phyloP scores from a whole-genome alignment of 2,329 filamentous ascomycete species.

The Microcyclospora tardicrescens region DNA sequence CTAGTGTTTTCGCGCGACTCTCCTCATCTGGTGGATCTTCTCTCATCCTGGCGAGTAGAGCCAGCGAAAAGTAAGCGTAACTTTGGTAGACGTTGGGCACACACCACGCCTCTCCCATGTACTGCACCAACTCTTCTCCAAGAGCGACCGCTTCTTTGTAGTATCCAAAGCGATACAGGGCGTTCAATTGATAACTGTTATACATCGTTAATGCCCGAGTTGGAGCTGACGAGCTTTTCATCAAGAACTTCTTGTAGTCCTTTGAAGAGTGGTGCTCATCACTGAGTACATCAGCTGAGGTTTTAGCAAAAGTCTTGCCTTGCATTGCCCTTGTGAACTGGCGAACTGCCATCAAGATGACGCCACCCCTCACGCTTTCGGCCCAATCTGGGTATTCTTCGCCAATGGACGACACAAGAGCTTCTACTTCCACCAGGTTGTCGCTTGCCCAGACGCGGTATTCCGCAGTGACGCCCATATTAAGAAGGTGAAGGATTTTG shows the following conservation, averaged over 20 bases:
- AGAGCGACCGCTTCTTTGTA: slow-evolving; percentile 29
- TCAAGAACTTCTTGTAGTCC: slow-evolving; percentile 41
- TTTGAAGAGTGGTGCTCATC: slow-evolving; percentile 53
- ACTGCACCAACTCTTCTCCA: slow-evolving; percentile 29
- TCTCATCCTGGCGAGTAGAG: slow-evolving; percentile 27
- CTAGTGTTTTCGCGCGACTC: slow-evolving; percentile 34
- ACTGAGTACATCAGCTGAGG: slow-evolving; percentile 46
- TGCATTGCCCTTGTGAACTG: slow-evolving; percentile 59
- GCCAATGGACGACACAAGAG: slow-evolving; percentile 57
- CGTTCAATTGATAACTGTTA: slow-evolving; percentile 39
- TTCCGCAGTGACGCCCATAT: slow-evolving; percentile 53
- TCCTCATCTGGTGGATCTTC: slow-evolving; percentile 21
- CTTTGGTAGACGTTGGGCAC: slow-evolving; percentile 31
- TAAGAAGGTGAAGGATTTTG: slow-evolving; percentile 57
- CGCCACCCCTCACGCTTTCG: slow-evolving; percentile 57
- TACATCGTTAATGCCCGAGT: slow-evolving; percentile 56
- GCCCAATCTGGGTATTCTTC: slow-evolving; percentile 64
- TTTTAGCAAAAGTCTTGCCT: slow-evolving; percentile 51
- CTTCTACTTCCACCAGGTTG: slow-evolving; percentile 55
- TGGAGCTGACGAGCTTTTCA: slow-evolving; percentile 41
- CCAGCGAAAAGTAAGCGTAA: slow-evolving; percentile 31
- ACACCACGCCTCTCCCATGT: slow-evolving; percentile 31
- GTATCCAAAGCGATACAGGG: slow-evolving; percentile 32
- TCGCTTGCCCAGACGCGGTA: slow-evolving; percentile 59
- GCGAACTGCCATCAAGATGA: slow-evolving; percentile 51